These are phyloP conservation scores for Yamadazyma sp. DNA, from an alignment of 805 yeast species.

Conservation along the genomic window DNA sequence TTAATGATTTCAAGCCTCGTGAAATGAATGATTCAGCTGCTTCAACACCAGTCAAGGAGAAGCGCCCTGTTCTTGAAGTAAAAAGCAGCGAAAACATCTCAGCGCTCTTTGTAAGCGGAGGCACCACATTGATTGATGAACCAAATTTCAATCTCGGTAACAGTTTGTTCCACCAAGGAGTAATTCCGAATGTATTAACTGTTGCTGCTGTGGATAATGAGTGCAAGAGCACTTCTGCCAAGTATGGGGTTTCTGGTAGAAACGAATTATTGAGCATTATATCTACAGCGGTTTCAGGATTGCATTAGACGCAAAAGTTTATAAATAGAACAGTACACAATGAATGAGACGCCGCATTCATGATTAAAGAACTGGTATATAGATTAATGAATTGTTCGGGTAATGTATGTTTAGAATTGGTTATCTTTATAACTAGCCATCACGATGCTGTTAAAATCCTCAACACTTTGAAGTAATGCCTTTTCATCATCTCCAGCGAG, in stretches of 20 bases:
- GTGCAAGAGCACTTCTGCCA: constrained; percentile 53
- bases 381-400: too few species aligned
- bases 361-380: not conserved
- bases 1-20: constrained; percentile 26
- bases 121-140: constrained; percentile 68
- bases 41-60: constrained; percentile 14
- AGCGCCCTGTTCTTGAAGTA: not conserved
- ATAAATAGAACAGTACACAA: too few species aligned
- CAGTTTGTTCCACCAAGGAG: constrained; percentile 33
- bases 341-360: not conserved
- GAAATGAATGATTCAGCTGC: constrained; percentile 14
- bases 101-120: constrained; percentile 57
- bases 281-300: constrained; percentile 13
- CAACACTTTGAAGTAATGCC: constrained; percentile 45
- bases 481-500: constrained; percentile 46
- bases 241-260: constrained; percentile 63
- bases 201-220: constrained; percentile 54
- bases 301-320: too few species aligned
- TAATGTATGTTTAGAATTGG: constrained; percentile 30
- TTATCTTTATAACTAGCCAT: constrained; percentile 51
- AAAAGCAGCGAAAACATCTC: constrained; percentile 3
- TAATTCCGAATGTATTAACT: constrained; percentile 51
- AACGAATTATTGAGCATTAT: constrained; percentile 65
- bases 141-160: constrained; percentile 58
- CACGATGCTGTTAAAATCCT: constrained; percentile 56